Conservation (phyloP, 495 filamentous ascomycete species). For the Podospora tetraspora region DNA sequence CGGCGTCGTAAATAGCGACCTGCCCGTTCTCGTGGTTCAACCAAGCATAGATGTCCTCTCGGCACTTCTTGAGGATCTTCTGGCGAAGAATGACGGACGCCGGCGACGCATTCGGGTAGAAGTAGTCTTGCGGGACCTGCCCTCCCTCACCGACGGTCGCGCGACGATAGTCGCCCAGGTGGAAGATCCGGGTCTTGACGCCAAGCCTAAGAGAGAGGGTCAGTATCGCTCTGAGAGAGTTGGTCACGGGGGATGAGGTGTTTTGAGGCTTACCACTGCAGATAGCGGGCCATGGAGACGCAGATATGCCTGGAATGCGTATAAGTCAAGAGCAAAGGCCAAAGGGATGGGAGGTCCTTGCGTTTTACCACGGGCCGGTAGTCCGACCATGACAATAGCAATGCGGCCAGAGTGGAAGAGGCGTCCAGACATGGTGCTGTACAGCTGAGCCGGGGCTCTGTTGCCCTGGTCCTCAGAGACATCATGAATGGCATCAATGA, state of each 20-base stretch:
- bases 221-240: constrained; percentile 3
- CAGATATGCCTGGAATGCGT: constrained; percentile 69
- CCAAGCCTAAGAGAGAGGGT: constrained; percentile 61
- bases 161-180: constrained; percentile 93
- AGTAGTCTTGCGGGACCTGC: constrained; percentile 95
- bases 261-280: constrained; percentile 66
- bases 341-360: constrained; percentile 38
- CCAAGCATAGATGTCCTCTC: constrained; percentile 95
- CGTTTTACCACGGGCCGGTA: constrained; percentile 96
- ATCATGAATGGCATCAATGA: constrained; percentile 97
- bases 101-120: constrained; percentile 89
- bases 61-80: constrained; percentile 95
- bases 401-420: constrained; percentile 97
- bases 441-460: constrained; percentile 92
- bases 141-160: constrained; percentile 80
- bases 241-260: not conserved
- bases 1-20: constrained; percentile 97
- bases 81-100: constrained; percentile 83
- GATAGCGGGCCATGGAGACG: constrained; percentile 89
- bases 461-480: constrained; percentile 68
- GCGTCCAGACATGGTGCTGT: constrained; percentile 94
- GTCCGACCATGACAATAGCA: constrained; percentile 92
- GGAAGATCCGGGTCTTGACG: constrained; percentile 96
- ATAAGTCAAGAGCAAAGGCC: not conserved
- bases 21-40: constrained; percentile 96